phyloP scores from a whole-genome alignment of 495 filamentous ascomycete genomes.

The Neurospora tetrasperma region DNA sequence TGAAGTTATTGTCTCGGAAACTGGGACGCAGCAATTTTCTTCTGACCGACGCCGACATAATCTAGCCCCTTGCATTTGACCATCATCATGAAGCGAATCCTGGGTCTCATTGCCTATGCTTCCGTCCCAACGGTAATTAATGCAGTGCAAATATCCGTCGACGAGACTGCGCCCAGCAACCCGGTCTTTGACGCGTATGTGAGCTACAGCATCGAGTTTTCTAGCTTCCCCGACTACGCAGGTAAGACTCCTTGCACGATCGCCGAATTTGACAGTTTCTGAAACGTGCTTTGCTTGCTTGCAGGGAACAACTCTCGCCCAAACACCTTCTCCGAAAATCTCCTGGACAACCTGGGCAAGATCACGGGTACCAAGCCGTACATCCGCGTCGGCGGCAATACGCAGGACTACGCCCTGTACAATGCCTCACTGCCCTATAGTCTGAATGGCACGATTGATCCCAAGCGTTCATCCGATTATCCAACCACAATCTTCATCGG shows the following conservation, averaged over 20 bases:
- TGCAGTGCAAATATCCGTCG: constrained; percentile 5
- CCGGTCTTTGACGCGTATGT: constrained; percentile 43
- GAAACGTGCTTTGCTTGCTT: background rate
- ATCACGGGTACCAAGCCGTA: constrained; percentile 43
- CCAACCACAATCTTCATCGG: constrained; percentile 53
- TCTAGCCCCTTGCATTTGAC: background rate
- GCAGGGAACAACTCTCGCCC: constrained; percentile 39
- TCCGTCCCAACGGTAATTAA: constrained; percentile 4
- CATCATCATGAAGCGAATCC: background rate
- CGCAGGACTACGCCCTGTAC: constrained; percentile 53
- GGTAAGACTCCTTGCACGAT: constrained; percentile 31
- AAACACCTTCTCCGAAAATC: constrained; percentile 48
- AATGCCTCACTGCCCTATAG: constrained; percentile 42
- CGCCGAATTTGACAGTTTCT: background rate
- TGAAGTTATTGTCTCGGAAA: background rate
- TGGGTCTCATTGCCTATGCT: constrained; percentile 6
- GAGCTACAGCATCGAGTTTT: constrained; percentile 51
- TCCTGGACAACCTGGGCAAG: constrained; percentile 41
- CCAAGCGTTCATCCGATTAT: constrained; percentile 44
- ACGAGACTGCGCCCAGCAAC: constrained; percentile 13
- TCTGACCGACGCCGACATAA: background rate
- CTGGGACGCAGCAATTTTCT: background rate
- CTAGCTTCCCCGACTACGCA: constrained; percentile 53
- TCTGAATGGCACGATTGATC: constrained; percentile 44
- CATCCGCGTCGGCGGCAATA: constrained; percentile 53